phyloP scores from a whole-genome alignment of 768 basidiomycete genomes.

The Mycena maculata region DNA sequence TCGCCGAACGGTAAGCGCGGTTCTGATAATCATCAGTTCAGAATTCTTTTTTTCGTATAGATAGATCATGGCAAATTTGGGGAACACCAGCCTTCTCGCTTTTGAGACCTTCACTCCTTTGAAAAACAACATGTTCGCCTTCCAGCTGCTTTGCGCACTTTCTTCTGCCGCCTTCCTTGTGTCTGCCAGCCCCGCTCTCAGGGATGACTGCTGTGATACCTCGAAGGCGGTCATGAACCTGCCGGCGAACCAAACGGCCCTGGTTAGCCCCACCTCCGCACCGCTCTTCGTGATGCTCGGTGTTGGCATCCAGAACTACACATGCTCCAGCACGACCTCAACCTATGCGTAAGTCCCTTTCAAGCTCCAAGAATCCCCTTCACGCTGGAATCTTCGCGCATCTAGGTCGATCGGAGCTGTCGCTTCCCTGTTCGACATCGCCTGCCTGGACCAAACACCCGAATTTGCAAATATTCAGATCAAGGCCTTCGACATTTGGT shows the following conservation, averaged over 20 bases:
- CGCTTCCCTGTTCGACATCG: constrained; percentile 55
- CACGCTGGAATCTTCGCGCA: constrained; percentile 28
- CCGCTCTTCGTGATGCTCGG: constrained; percentile 57
- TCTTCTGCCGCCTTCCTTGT: constrained; percentile 33
- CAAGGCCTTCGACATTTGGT: constrained; percentile 35
- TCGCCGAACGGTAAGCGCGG: too few relatives aligned
- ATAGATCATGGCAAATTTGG: too few relatives aligned
- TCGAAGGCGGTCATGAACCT: constrained; percentile 32
- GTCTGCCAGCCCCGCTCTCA: constrained; percentile 29
- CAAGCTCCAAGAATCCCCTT: neutral
- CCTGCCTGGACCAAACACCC: constrained; percentile 46
- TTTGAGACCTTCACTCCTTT: constrained; percentile 1
- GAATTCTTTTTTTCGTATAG: too few relatives aligned
- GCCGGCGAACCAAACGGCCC: constrained; percentile 42
- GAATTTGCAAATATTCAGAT: constrained; percentile 34
- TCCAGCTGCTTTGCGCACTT: constrained; percentile 37
- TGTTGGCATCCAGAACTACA: constrained; percentile 57
- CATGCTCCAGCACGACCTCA: constrained; percentile 44
- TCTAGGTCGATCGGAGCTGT: constrained; percentile 32
- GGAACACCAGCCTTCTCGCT: neutral
- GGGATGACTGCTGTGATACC: neutral
- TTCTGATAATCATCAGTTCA: too few relatives aligned
- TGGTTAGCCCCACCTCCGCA: constrained; percentile 50
- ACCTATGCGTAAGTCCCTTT: constrained; percentile 47
- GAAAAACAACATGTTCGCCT: constrained; percentile 33